Base-by-base conservation (phyloP, 2,329 filamentous ascomycete genomes). In the Arthrinium phaeospermum region DNA sequence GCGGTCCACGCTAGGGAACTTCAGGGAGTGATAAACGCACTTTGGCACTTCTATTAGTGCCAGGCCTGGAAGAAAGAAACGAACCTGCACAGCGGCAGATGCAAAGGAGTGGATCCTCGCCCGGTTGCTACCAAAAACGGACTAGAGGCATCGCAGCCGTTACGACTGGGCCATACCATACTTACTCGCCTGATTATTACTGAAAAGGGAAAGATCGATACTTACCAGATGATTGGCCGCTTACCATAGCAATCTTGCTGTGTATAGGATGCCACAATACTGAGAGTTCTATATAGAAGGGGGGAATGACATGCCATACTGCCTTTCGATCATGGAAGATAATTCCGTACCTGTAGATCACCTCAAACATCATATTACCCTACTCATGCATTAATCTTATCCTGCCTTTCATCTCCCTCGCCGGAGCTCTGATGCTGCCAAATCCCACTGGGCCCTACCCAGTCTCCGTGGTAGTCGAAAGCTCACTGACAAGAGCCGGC, bases 401-500 rank as follows among this genome's bases (percentile, higher is more conserved):
- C 67, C 19, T 72, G 8, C n/a, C 51, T 1, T 34, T 64, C 41
- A 22, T 72, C 34, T 27, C 64, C n/a, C 27, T 51, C 30, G 30
- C 45, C 6, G 4, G 19, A 19, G 47, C 64, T 37, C 4, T 72
- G 53, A 8, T 72, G 13, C 61, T 72, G 4, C 71, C 71, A 19
- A 47, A 14, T 27, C 69, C 71, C 8, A 71, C 3, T 45, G 71
- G 71, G 0, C 64, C 71, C 6, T 71, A 57, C 44, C 68, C 61
- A 19, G 71, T 72, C 19, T 57, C 47, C 19, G 27, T 72, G 24
- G 68, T 45, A 41, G 44, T 61, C 12, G 44, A 51, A 22, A 53
- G 8, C 71, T 72, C 10, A 71, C 69, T 8, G 71, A 72, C 64
- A 27, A 41, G 27, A 49, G 44, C 14, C 71, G 69, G 24, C 19